Evolutionary conservation across 2,329 filamentous ascomycete genomes (phyloP).

Genomic region (Alternaria tenuissima): DNA sequence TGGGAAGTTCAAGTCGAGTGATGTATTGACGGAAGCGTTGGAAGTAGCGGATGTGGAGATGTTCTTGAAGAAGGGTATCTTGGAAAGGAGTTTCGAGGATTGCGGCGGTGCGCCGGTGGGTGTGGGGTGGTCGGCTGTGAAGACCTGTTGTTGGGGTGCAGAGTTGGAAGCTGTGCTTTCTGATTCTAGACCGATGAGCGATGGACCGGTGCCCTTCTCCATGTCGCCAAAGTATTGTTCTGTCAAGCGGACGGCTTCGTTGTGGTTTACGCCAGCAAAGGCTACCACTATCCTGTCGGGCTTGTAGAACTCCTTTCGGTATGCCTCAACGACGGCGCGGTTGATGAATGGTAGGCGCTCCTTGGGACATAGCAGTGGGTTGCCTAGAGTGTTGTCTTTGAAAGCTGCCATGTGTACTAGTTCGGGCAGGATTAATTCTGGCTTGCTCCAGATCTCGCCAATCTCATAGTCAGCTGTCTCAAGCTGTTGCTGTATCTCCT

Average conservation of each 20-base stretch:
- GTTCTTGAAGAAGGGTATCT: conserved; percentile 89
- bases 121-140: conserved; percentile 47
- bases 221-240: conserved; percentile 93
- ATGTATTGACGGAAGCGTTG: conserved; percentile 62
- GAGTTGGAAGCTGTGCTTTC: conserved; percentile 25
- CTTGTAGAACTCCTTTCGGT: conserved; percentile 82
- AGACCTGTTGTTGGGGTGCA: conserved; percentile 56
- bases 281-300: conserved; percentile 94
- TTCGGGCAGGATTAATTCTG: conserved; percentile 93
- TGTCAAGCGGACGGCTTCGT: conserved; percentile 78
- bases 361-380: conserved; percentile 88
- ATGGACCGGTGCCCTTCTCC: conserved; percentile 63
- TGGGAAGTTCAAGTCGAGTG: conserved; percentile 58
- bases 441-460: conserved; percentile 96
- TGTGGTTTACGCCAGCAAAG: conserved; percentile 89
- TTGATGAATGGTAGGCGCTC: conserved; percentile 82
- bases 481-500: conserved; percentile 86
- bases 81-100: conserved; percentile 76
- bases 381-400: conserved; percentile 94
- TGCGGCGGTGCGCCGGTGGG: conserved; percentile 55
- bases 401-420: conserved; percentile 94
- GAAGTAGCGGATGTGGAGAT: conserved; percentile 77
- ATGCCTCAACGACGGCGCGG: conserved; percentile 75
- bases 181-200: conserved; percentile 45
- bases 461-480: conserved; percentile 96